phyloP scores from a whole-genome alignment of 2,329 filamentous ascomycete species.

The Cordyceps cicadae region DNA sequence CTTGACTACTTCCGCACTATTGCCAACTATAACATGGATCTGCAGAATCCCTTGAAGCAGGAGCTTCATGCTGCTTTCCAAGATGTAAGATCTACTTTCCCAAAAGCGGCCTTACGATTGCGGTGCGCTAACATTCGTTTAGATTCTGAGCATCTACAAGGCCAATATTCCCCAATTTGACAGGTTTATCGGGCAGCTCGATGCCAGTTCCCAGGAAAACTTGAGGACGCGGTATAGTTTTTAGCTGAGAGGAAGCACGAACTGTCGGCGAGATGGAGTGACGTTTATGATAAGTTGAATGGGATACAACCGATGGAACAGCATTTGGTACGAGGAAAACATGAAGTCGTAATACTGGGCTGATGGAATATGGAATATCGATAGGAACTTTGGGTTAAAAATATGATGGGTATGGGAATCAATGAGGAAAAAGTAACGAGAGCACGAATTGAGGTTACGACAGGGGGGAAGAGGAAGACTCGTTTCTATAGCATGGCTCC shows the following conservation, averaged over 20 bases:
- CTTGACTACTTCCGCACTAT: constrained; percentile 77
- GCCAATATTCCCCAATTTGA: constrained; percentile 52
- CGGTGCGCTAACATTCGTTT: constrained; percentile 6
- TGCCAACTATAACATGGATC: constrained; percentile 61
- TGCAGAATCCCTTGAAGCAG: constrained; percentile 52
- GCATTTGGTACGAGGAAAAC: background rate
- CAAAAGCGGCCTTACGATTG: background rate
- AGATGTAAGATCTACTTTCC: constrained; percentile 46
- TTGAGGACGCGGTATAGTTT: constrained; percentile 42
- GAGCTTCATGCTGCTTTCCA: constrained; percentile 67
- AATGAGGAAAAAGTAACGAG: background rate
- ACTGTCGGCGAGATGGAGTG: background rate
- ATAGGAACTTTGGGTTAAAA: background rate
- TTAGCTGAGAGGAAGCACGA: constrained; percentile 12
- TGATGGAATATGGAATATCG: background rate
- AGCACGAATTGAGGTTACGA: constrained; percentile 5
- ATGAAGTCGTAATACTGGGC: constrained; percentile 6
- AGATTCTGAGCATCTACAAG: constrained; percentile 49
- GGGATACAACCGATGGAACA: constrained; percentile 13
- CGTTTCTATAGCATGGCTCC: constrained; percentile 8
- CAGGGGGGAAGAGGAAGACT: background rate
- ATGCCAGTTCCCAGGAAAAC: constrained; percentile 40
- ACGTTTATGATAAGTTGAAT: background rate
- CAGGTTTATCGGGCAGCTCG: constrained; percentile 45
- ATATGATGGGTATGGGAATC: constrained; percentile 6